Percentiles rank a stretch among this genome's conserved stretches.
These are phyloP conservation scores for Sporothrix humicola DNA, from an alignment of 2,329 filamentous ascomycete species.

Conservation along the genomic window DNA sequence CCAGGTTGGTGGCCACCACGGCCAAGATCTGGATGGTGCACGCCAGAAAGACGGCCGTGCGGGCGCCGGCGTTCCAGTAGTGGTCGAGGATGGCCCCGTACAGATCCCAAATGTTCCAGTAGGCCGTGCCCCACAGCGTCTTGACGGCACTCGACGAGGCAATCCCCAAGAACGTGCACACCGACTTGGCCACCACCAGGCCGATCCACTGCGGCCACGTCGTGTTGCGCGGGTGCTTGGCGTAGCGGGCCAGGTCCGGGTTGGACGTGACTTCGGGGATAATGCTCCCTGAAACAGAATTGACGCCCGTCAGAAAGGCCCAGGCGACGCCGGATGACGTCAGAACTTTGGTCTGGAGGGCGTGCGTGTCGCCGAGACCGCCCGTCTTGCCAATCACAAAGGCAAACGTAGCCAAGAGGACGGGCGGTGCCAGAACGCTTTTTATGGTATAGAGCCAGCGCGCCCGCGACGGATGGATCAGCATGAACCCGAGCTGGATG, in stretches of 20 bases:
- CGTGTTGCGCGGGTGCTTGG: conserved; percentile 44
- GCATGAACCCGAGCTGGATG: conserved; percentile 43
- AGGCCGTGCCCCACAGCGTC: conserved; percentile 47
- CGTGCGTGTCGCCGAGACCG: conserved; percentile 49
- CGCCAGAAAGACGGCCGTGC: conserved; percentile 38
- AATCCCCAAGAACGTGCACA: conserved; percentile 52
- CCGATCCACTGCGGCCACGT: conserved; percentile 44
- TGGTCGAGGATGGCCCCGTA: conserved; percentile 39
- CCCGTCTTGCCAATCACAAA: conserved; percentile 46
- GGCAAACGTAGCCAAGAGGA: conserved; percentile 38
- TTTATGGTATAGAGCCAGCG: conserved; percentile 33
- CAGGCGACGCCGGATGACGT: conserved; percentile 40
- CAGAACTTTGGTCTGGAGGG: conserved; percentile 47
- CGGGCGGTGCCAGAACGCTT: conserved; percentile 30
- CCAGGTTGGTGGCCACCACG: conserved; percentile 40
- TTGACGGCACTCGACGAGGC: conserved; percentile 51
- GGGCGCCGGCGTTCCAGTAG: conserved; percentile 36
- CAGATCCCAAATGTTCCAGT: conserved; percentile 41
- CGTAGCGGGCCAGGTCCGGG: conserved; percentile 30
- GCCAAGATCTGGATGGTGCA: conserved; percentile 38
- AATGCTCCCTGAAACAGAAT: conserved; percentile 44
- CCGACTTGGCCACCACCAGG: conserved; percentile 51
- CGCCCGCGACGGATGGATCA: conserved; percentile 42
- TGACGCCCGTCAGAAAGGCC: conserved; percentile 40
- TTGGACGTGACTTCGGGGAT: conserved; percentile 34